These are phyloP conservation scores for Epichloe glyceriae DNA, from an alignment of 2,329 filamentous ascomycete species.

Conservation along the genomic window DNA sequence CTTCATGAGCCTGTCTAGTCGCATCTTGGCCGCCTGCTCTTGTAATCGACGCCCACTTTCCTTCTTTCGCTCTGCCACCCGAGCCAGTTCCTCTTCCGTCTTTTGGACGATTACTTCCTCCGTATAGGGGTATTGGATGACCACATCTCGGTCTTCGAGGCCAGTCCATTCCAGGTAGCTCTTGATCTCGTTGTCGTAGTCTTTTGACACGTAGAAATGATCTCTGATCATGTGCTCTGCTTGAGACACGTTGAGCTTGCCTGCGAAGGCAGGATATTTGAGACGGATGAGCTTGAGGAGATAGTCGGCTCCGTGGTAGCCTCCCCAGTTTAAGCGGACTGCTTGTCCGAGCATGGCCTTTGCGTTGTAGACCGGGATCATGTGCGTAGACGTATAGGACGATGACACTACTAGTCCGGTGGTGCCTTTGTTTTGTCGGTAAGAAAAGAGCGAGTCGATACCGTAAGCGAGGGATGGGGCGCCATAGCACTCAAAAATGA, in stretches of 20 bases:
- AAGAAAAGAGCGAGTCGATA: slow-evolving; percentile 94
- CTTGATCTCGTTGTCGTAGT: slow-evolving; percentile 69
- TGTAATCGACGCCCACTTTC: slow-evolving; percentile 85
- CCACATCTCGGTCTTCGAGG: slow-evolving; percentile 74
- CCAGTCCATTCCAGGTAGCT: slow-evolving; percentile 82
- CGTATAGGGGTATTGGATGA: slow-evolving; percentile 87
- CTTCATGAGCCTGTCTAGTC: slow-evolving; percentile 83
- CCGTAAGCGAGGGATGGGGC: slow-evolving; percentile 86
- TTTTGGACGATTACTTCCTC: slow-evolving; percentile 87
- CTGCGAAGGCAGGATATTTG: slow-evolving; percentile 83
- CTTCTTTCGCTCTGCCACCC: slow-evolving; percentile 85
- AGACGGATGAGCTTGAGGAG: slow-evolving; percentile 76
- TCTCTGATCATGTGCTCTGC: slow-evolving; percentile 77
- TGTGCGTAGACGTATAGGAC: slow-evolving; percentile 84
- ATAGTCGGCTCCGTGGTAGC: slow-evolving; percentile 81
- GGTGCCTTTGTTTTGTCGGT: slow-evolving; percentile 76
- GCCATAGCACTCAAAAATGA: slow-evolving; percentile 90
- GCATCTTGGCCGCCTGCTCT: slow-evolving; percentile 95
- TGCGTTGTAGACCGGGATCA: slow-evolving; percentile 82
- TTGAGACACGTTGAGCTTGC: slow-evolving; percentile 75
- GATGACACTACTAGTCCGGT: slow-evolving; percentile 85
- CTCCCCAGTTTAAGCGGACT: slow-evolving; percentile 88
- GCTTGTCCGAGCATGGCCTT: slow-evolving; percentile 77
- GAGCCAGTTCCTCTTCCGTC: slow-evolving; percentile 82
- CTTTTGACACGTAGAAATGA: slow-evolving; percentile 77